phyloP scores from a whole-genome alignment of 2,329 filamentous ascomycete genomes.

The Alternaria conjuncta region DNA sequence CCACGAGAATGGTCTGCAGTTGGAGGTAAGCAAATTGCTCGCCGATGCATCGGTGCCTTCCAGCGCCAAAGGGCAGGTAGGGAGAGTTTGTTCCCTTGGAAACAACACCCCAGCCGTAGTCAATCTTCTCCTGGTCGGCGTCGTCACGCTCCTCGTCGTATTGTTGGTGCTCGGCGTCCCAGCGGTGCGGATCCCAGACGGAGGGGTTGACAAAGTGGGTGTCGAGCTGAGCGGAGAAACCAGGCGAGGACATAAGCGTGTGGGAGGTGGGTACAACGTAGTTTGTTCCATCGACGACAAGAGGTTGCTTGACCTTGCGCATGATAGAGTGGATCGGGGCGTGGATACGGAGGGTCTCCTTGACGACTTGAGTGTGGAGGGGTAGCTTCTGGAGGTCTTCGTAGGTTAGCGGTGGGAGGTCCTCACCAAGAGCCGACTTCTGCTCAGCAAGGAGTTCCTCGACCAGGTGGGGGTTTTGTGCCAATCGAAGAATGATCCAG shows the following conservation, averaged over 20 bases:
- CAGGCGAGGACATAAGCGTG: conserved; percentile 82
- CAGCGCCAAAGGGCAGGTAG: conserved; percentile 93
- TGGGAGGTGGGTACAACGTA: conserved; percentile 83
- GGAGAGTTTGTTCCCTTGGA: conserved; percentile 89
- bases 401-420: conserved; percentile 76
- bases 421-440: conserved; percentile 71
- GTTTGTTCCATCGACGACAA: conserved; percentile 81
- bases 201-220: conserved; percentile 82
- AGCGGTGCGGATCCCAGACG: conserved; percentile 89
- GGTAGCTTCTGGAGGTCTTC: conserved; percentile 80
- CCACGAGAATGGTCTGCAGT: conserved; percentile 82
- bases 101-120: conserved; percentile 92
- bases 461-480: conserved; percentile 75
- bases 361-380: conserved; percentile 83
- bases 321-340: conserved; percentile 95
- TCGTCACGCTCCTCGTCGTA: conserved; percentile 57
- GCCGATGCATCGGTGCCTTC: conserved; percentile 91
- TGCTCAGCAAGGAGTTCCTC: conserved; percentile 88
- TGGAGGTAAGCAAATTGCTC: conserved; percentile 97
- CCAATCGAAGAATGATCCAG: conserved; percentile 85
- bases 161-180: conserved; percentile 68
- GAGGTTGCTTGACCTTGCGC: conserved; percentile 87
- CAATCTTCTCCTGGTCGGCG: conserved; percentile 75
- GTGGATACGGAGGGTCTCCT: conserved; percentile 89
- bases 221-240: conserved; percentile 75